These are phyloP conservation scores for Termitomyces bulborhizus DNA, from an alignment of 768 basidiomycete species.

Conservation along the genomic window DNA sequence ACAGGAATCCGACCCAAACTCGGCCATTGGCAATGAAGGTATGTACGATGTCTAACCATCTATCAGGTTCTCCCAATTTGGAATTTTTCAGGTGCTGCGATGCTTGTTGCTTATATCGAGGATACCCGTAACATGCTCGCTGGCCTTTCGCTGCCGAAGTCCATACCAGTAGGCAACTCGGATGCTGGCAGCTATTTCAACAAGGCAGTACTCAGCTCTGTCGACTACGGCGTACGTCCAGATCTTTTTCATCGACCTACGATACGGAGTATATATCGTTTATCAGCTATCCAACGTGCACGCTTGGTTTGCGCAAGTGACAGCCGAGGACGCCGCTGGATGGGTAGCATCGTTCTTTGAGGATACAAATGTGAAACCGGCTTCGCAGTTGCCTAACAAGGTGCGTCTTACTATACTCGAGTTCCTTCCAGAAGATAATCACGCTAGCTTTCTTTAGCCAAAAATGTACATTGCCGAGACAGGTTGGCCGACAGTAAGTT, in stretches of 20 bases:
- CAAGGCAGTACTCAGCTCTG: conserved; percentile 47
- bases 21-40: conserved; percentile 43
- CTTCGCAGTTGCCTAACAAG: conserved; percentile 54
- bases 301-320: conserved; percentile 85
- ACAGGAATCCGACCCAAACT: conserved; percentile 49
- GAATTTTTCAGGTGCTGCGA: conserved; percentile 39
- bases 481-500: conserved; percentile 64
- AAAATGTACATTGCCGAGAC: conserved; percentile 92
- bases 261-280: neutral
- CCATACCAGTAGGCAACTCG: conserved; percentile 68
- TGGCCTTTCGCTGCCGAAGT: conserved; percentile 52
- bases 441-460: conserved; percentile 31
- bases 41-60: neutral
- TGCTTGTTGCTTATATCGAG: conserved; percentile 58
- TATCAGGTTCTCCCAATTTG: neutral
- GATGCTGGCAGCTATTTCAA: conserved; percentile 88
- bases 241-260: conserved; percentile 1
- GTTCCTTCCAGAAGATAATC: neutral
- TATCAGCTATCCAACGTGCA: conserved; percentile 86
- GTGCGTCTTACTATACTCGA: conserved; percentile 12
- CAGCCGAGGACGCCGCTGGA: conserved; percentile 60
- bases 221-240: conserved; percentile 63
- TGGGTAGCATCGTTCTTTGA: conserved; percentile 86
- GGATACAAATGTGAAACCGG: conserved; percentile 55
- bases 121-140: conserved; percentile 54